Evolutionary conservation across 2,329 filamentous ascomycete genomes (phyloP), one percentile per base, ranked within the genome.

Genomic region (Aspergillus oerlinghausenensis): DNA sequence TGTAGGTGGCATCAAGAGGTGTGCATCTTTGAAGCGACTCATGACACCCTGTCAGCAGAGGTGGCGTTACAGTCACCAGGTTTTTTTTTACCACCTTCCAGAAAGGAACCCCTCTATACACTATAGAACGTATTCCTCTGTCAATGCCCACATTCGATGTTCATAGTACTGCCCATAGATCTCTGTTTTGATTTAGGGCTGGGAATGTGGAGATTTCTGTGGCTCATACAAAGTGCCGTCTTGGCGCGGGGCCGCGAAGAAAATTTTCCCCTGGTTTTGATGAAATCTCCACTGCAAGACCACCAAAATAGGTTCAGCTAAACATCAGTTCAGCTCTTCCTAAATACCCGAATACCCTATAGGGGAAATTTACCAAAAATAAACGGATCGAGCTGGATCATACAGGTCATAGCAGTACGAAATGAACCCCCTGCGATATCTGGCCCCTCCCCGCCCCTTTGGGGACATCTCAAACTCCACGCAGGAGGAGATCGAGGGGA

Each of bases 361-460:
- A 38, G 32, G 17, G 5, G 32, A 6, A 3, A 17, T 35, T 3
- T 17, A 35, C 5, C 4, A 35, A 17, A 17, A 1, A 3, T 5
- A 3, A 14, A 35, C 11, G 32, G 32, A 35, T 17, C 11, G 10
- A 35, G 4, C 32, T 14, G 40, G 4, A 42, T 42, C n/a, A 21
- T 19, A 21, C n/a, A 43, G 3, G 7, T 10, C 40, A 43, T 43
- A 43, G 5, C n/a, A 66, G 57, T 50, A 45, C 2, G 21, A 23
- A 32, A 60, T 60, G 58, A 50, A 60, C 21, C 55, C 56, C n/a
- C 48, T 60, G 3, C 58, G 58, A 10, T 60, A 60, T 28, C 49
- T 60, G 47, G 58, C 55, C 28, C 35, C 58, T 25, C 58, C 58
- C 1, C 23, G 28, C 32, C 53, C 55, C 11, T 60, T 58, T 54